Base-by-base conservation (phyloP, 805 yeast species). In the Cyberlindnera petersonii region DNA sequence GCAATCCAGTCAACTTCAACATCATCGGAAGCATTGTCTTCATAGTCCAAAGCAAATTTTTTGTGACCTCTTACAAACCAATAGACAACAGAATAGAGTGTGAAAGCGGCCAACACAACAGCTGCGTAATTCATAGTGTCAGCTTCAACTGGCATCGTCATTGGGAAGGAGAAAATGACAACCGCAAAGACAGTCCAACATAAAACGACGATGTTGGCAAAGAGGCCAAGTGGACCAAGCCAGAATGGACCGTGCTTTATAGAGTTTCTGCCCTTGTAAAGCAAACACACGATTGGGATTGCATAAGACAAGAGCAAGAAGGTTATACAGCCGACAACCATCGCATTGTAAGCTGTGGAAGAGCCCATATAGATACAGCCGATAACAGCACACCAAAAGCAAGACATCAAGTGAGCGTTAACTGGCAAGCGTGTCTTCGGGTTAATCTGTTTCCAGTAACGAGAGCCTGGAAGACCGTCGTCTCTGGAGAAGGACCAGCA, bases 401-500 rank as follows among this genome's bases (percentile, higher is more conserved):
- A 67, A 13, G 80, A 74, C 64, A 78, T 63, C 17, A 77, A 35
- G 47, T 77, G 79, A 2, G 85, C 83, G 48, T 71, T 67, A 14
- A 78, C 60, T 11, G 86, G 86, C n/a, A 75, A 68, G 17, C 72
- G 75, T 6, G 74, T 58, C 31, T 55, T 63, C 15, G 64, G 48
- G 48, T 75, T 64, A 34, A 82, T 69, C 40, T 59, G 50, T 5
- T 73, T 55, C 73, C 78, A 72, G 46, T 66, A 72, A 32, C 60
- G 63, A 14, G 77, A 74, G 21, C 72, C 73, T 26, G 79, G 78
- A 41, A 77, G 60, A 26, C 82, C 84, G 33, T 76, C 70, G 52
- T 80, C 86, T 59, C 85, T 68, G 4, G 85, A 69, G 50, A 80
- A 76, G 7, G 85, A 76, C 83, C 85, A 82, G 45, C 79, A 66